Base-by-base conservation (phyloP, 768 basidiomycete genomes). In the Chalciporus pseudorubinellus region DNA sequence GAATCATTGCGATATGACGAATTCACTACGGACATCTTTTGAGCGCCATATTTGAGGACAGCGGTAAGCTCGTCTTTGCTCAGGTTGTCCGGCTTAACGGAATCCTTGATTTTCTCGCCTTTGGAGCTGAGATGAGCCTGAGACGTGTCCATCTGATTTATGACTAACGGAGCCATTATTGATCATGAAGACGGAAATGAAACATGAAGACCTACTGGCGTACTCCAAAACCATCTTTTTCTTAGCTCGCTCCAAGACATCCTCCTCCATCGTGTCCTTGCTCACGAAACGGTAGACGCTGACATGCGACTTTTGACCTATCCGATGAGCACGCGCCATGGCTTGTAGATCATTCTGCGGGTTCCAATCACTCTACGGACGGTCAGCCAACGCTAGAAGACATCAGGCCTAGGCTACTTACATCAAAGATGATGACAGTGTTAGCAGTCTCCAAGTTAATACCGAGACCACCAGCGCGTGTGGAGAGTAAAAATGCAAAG, bases 151-250 rank as follows among this genome's bases (percentile, higher is more conserved):
- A 98, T 97, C 73, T 98, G 95, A 72, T 98, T 97, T 77, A 99
- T 98, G 75, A 99, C 94, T 97, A 68, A n/a, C 47, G 38, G 48
- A 44, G 48, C 18, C 24, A 14, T 42, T 21, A 46, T 53, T 55
- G 48, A 55, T 39, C 42, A 58, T 22, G 19, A 33, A 26, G 44
- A 50, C 20, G 48, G 38, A 54, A 38, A 60, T 61, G 39, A 62
- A 65, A 29, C 14, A 8, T 33, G 49, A 47, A 52, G 45, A 89
- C 94, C 67, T 71, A 98, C 95, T 98, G 39, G 97, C 97, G 76
- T 98, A 97, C 70, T 99, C 97, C 56, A 99, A 77, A 39, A 98
- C 93, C 97, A 98, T 98, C 77, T 99, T 98, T 77, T 93, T 92
- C 80, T 95, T 95, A 11, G 97, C 97, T 46, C 95, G 82, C 73